Conservation (phyloP, 2,329 filamentous ascomycete species). For the Nothophaeocryptopus gaeumannii region DNA sequence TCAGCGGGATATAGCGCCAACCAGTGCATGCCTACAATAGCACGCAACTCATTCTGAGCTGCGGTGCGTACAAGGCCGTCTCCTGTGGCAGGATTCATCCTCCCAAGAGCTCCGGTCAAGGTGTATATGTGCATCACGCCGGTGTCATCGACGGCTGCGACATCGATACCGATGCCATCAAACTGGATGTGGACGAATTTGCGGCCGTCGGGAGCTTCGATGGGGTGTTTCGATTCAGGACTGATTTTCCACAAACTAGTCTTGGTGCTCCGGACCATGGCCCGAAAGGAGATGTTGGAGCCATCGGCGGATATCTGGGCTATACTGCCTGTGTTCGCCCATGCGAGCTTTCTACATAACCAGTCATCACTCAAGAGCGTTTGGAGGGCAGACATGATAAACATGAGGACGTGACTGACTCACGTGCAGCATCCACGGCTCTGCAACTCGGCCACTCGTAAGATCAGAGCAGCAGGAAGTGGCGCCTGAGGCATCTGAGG, state of each 20-base stretch:
- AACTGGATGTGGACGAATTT: conserved; percentile 78
- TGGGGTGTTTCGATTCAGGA: conserved; percentile 64
- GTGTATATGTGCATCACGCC: conserved; percentile 75
- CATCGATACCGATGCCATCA: conserved; percentile 72
- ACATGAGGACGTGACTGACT: conserved; percentile 37
- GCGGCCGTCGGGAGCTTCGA: conserved; percentile 60
- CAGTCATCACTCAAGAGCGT: conserved; percentile 9
- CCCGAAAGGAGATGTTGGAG: conserved; percentile 66
- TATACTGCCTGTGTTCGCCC: conserved; percentile 84
- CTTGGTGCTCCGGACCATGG: conserved; percentile 65
- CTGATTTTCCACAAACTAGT: conserved; percentile 74
- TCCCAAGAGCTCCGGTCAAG: conserved; percentile 70
- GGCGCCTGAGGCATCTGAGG: conserved; percentile 51
- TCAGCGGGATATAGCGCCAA: conserved; percentile 49
- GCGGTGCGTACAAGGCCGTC: conserved; percentile 64
- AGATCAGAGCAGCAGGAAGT: conserved; percentile 60
- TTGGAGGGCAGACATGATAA: neutral
- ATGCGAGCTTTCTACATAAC: conserved; percentile 66
- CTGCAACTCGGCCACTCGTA: conserved; percentile 73
- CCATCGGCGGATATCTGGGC: conserved; percentile 75
- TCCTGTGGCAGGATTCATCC: conserved; percentile 53
- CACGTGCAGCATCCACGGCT: conserved; percentile 78
- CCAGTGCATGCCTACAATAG: conserved; percentile 80
- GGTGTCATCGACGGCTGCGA: conserved; percentile 77
- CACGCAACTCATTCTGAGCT: conserved; percentile 67